Conservation (phyloP, 371 early-diverging fungal species). For the Rhizopus arrhizus region DNA sequence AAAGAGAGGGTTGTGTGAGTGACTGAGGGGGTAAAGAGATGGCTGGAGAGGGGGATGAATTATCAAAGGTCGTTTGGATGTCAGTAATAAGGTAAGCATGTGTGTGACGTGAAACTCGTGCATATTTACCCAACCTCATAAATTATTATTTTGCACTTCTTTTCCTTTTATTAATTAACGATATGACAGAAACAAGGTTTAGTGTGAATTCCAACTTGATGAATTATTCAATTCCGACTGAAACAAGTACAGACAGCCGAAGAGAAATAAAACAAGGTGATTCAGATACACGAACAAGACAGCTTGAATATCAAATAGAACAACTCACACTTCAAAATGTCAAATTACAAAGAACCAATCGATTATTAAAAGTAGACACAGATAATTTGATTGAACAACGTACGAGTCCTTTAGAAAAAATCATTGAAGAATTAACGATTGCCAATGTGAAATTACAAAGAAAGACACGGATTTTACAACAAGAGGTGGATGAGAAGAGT, state of each 20-base stretch:
- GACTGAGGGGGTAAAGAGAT: not conserved
- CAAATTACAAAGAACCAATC: constrained; percentile 51
- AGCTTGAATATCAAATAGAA: constrained; percentile 50
- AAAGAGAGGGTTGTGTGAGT: not conserved
- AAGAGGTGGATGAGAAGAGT: constrained; percentile 47
- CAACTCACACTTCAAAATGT: constrained; percentile 51
- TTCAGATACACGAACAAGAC: constrained; percentile 42
- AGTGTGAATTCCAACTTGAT: constrained; percentile 55
- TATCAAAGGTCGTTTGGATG: not conserved
- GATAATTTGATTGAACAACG: constrained; percentile 54
- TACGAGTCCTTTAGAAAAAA: constrained; percentile 48
- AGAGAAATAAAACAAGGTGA: constrained; percentile 50
- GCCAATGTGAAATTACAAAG: constrained; percentile 52
- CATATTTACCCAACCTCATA: not conserved
- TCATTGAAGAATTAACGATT: constrained; percentile 42
- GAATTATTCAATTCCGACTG: constrained; percentile 54
- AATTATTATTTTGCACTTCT: constrained; percentile 5
- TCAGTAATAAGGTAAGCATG: not conserved
- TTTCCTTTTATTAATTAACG: not conserved
- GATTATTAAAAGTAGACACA: constrained; percentile 53
- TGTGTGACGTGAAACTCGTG: constrained; percentile 27
- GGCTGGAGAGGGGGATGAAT: not conserved
- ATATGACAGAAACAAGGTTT: constrained; percentile 33
- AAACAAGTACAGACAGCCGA: constrained; percentile 1
- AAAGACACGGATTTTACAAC: constrained; percentile 42